Conservation (phyloP, 768 basidiomycete species). For the Tulasnella sp. region DNA sequence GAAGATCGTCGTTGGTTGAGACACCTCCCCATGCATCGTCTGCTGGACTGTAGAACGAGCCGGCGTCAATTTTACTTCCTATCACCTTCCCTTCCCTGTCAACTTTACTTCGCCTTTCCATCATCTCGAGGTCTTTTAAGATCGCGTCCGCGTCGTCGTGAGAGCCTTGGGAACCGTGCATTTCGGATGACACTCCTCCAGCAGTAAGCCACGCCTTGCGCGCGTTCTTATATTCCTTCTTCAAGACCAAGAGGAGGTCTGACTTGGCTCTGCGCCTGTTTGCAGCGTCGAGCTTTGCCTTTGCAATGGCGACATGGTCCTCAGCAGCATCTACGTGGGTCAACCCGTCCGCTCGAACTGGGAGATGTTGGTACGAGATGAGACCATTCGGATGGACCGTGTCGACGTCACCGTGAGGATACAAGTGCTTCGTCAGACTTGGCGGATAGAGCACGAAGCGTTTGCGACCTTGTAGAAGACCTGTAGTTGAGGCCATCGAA, state of each 20-base stretch:
- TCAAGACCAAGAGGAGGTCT: not conserved
- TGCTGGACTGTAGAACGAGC: not conserved
- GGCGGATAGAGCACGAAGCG: conserved; percentile 8
- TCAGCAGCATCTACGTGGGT: not conserved
- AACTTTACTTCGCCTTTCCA: not conserved
- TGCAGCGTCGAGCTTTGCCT: not conserved
- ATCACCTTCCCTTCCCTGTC: not conserved
- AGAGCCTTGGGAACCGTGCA: too few relatives aligned
- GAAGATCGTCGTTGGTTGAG: not conserved
- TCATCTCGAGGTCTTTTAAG: not conserved
- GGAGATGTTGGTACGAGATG: conserved; percentile 1
- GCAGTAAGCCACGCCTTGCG: not conserved
- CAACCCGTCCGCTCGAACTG: not conserved
- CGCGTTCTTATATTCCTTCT: not conserved
- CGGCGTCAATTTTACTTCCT: too few relatives aligned
- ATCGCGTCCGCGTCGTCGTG: conserved; percentile 1
- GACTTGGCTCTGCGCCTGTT: not conserved
- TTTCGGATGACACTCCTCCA: not conserved
- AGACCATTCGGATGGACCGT: conserved; percentile 2
- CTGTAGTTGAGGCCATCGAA: too few relatives aligned
- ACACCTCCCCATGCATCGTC: conserved; percentile 10
- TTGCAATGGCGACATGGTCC: not conserved
- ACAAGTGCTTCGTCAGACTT: not conserved
- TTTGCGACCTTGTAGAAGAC: conserved; percentile 7
- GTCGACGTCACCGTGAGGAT: conserved; percentile 1